Base-by-base conservation (phyloP, 495 filamentous ascomycete genomes). In the Stereocaulon alpinum region DNA sequence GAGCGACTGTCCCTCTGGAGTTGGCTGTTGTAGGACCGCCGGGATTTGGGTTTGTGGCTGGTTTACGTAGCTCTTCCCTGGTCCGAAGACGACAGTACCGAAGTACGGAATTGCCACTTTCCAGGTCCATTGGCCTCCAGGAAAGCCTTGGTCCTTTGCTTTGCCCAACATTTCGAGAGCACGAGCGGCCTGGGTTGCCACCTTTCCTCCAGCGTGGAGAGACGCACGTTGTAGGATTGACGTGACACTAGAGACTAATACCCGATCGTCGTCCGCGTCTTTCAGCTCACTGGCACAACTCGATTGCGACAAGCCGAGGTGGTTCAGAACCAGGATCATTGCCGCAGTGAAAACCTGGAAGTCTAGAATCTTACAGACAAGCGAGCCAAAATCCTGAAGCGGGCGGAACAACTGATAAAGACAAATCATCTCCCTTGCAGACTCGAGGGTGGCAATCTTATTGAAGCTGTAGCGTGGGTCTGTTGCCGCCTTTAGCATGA, bases 321-420 rank as follows among this genome's bases (percentile, higher is more conserved):
- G 63, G 37, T 79, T 72, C 15, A 82, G 69, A 18, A 79, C 63
- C 22, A 83, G 61, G 11, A 80, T 64, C 60, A 81, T 72, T 4
- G 77, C 71, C 14, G 74, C 70, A 0, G 72, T 80, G 65, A 83
- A 82, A 12, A 71, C 77, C 60, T 80, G 69, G 57, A 82, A 83
- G 60, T 83, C 80, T 24, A 77, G 67, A 18, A 79, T 63, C 50
- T 82, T 80, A 69, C 80, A 81, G 34, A 76, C 59, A 58, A 73
- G 75, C 17, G 73, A 69, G 30, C 68, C 66, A 12, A 64, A 66
- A 6, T 61, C 66, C 22, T 66, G 63, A 4, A 57, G 63, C 6
- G 68, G 56, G 37, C 80, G 76, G 17, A 82, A 59, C 3, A 65
- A 56, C 42, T 72, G 73, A 63, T 78, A 83, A 9, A 71, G 50